Base-by-base conservation (phyloP, 2,329 filamentous ascomycete species). In the Fusarium oxysporum region DNA sequence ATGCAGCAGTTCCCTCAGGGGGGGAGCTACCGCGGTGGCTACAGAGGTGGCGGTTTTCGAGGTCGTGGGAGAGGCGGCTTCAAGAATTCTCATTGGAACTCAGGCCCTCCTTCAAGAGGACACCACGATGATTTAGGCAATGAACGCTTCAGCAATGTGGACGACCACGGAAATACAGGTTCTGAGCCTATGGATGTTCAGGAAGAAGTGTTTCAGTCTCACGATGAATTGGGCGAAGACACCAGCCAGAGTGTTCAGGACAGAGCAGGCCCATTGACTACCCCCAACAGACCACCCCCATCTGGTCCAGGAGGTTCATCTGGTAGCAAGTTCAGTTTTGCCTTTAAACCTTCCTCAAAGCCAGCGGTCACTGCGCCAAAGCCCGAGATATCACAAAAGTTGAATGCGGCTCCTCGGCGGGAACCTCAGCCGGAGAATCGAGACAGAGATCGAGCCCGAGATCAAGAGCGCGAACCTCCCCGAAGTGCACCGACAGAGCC, bases 251-350 rank as follows among this genome's bases (percentile, higher is more conserved):
- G 85, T 17, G 81, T 82, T 30, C 82, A 84, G 58, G 81, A 83
- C 53, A 79, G 82, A 28, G 86, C 88, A 19, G 66, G 65, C 63
- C 84, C 86, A 60, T 88, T 89, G 82, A 86, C 87, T 35, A 87
- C 87, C 25, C 86, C 89, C 16, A 85, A 82, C 63, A 88, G 88
- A 64, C 84, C 88, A 43, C 82, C 87, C 5, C 85, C 88, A 25
- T 84, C 86, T 4, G 86, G 88, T 9, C 85, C 88, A n/a, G 85
- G 88, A 8, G 80, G 81, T 21, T 81, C 83, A 4, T 83, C 85
- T 60, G 90, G 90, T 41, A 90, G 90, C 48, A 96, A 96, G 82
- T 97, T 98, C 78, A 97, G 94, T 80, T 98, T 98, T 81, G 94
- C 95, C 3, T 94, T 98, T 82, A 98, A 98, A 80, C 89, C 91